phyloP scores from a whole-genome alignment of 1,139 yeast genomes.

The Chernovozyma aurita region DNA sequence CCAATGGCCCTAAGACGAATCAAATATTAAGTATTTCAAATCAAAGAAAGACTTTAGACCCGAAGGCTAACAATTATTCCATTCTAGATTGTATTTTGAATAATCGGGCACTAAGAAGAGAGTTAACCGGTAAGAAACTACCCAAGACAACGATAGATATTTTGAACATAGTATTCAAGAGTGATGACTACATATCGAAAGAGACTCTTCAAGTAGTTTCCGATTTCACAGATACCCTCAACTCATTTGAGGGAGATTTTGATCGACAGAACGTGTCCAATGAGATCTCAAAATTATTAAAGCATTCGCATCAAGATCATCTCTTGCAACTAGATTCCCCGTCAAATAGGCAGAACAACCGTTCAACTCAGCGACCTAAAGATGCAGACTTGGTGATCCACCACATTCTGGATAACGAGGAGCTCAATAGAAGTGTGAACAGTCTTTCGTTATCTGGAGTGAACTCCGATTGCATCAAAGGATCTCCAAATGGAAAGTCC shows the following conservation, averaged over 20 bases:
- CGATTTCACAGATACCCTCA: constrained; percentile 1
- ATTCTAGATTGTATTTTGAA: constrained; percentile 1
- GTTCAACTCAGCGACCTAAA: constrained; percentile 8
- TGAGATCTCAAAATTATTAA: constrained; percentile 1
- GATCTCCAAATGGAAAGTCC: no score
- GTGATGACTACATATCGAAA: constrained; percentile 1
- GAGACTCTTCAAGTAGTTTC: constrained; percentile 1
- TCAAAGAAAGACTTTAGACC: constrained; percentile 1
- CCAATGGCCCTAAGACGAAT: not conserved
- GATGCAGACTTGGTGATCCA: constrained; percentile 12
- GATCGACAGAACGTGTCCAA: not conserved
- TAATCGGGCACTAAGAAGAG: constrained; percentile 4
- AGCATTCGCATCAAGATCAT: not conserved
- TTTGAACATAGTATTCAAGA: constrained; percentile 2
- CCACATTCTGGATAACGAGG: constrained; percentile 11
- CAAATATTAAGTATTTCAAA: not conserved
- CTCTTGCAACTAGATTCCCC: not conserved
- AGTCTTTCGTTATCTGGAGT: constrained; percentile 7
- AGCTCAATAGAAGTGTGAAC: constrained; percentile 12
- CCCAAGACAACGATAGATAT: constrained; percentile 1
- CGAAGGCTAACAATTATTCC: not conserved
- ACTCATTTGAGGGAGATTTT: not conserved
- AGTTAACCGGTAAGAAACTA: constrained; percentile 2
- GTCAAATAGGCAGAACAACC: no score
- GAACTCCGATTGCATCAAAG: no score